These are phyloP conservation scores for Cercospora citrullina DNA, from an alignment of 2,329 filamentous ascomycete genomes.

Conservation along the genomic window DNA sequence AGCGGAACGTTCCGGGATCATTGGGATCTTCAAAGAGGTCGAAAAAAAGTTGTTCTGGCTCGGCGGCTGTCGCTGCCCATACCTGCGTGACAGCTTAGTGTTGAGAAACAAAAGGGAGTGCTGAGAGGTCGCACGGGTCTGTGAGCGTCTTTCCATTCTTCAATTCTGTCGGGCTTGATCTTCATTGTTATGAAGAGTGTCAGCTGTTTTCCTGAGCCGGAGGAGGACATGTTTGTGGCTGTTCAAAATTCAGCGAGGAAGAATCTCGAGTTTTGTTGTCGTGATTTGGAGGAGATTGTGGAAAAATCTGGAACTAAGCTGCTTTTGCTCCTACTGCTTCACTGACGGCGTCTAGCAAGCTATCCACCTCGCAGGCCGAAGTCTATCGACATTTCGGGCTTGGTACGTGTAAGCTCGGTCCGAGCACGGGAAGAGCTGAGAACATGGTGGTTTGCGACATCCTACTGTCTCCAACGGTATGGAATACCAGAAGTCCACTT, in stretches of 20 bases:
- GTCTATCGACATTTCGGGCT: slow-evolving; percentile 1
- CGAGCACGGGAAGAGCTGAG: background rate
- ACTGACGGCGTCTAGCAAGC: background rate
- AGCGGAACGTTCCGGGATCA: slow-evolving; percentile 20
- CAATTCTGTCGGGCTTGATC: slow-evolving; percentile 25
- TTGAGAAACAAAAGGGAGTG: background rate
- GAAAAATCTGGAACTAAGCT: background rate
- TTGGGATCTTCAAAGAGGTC: slow-evolving; percentile 27
- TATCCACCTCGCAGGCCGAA: background rate
- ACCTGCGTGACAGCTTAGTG: background rate
- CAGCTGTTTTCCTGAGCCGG: slow-evolving; percentile 15
- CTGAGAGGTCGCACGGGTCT: slow-evolving; percentile 24
- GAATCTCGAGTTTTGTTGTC: background rate
- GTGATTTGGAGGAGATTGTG: background rate
- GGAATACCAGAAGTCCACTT: background rate
- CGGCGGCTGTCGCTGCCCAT: slow-evolving; percentile 22
- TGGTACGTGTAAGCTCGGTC: background rate
- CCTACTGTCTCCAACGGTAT: background rate
- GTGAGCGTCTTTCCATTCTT: slow-evolving; percentile 28
- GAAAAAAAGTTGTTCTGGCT: slow-evolving; percentile 27
- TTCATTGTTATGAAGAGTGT: slow-evolving; percentile 30
- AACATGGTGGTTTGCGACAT: background rate
- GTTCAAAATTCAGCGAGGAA: background rate
- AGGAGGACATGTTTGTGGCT: background rate
- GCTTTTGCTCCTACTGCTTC: background rate